phyloP scores from a whole-genome alignment of 1,284 basidiomycete genomes.

The Anthracocystis walkeri region DNA sequence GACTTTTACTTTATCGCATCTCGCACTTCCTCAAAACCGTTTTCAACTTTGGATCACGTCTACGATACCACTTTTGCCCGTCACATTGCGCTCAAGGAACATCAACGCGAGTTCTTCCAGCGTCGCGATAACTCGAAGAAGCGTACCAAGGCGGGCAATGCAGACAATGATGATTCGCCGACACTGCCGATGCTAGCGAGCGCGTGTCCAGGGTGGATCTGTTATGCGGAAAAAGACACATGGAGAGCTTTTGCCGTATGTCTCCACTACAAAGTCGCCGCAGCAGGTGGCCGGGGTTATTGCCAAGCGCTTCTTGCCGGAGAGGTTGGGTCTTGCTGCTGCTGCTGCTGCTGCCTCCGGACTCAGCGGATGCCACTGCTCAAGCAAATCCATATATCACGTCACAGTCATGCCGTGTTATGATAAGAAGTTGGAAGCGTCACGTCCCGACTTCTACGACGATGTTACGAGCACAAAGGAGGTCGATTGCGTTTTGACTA shows the following conservation, averaged over 20 bases:
- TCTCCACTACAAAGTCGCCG: constrained; percentile 87
- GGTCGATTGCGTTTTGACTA: constrained; percentile 97
- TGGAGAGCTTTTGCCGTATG: constrained; percentile 86
- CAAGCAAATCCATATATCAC: too few species aligned
- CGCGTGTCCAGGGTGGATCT: constrained; percentile 98
- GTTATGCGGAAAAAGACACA: constrained; percentile 99
- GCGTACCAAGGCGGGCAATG: constrained; percentile 1
- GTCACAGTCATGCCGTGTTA: constrained; percentile 99
- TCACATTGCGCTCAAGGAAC: constrained; percentile 85
- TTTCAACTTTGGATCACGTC: constrained; percentile 80
- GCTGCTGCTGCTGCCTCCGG: too few species aligned
- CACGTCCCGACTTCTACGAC: constrained; percentile 72
- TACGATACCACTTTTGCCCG: constrained; percentile 95
- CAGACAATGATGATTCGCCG: background rate
- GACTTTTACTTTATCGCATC: constrained; percentile 71
- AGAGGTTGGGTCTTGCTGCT: constrained; percentile 27
- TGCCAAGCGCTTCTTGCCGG: constrained; percentile 84
- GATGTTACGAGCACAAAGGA: constrained; percentile 75
- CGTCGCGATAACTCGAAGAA: constrained; percentile 34
- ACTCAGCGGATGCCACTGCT: background rate
- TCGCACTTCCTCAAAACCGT: constrained; percentile 65
- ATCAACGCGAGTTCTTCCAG: constrained; percentile 80
- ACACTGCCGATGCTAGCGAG: constrained; percentile 89
- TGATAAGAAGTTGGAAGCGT: constrained; percentile 99
- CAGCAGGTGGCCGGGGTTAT: constrained; percentile 94